A percentile compares a stretch with the other conserved stretches of the same genome.
Evolutionary conservation across 2,329 filamentous ascomycete genomes (phyloP).

Genomic region (Didymella arachidicola): DNA sequence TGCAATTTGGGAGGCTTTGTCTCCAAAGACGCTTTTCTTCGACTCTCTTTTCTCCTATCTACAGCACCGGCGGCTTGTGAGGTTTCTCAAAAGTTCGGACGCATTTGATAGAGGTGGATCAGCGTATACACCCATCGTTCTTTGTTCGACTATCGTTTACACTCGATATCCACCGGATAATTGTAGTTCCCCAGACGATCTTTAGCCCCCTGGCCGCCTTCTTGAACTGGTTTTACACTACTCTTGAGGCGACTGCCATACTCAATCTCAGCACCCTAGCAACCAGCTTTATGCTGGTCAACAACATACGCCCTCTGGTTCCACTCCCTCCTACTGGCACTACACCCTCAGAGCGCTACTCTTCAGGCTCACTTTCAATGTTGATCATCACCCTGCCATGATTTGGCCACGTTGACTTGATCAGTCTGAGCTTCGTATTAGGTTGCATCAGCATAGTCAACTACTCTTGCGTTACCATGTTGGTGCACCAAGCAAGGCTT

Average conservation of each 20-base stretch:
- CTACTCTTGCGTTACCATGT: neutral
- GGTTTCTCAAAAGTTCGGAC: conserved; percentile 20
- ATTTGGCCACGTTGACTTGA: conserved; percentile 6
- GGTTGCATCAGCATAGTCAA: neutral
- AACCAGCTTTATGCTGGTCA: conserved; percentile 6
- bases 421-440: conserved; percentile 12
- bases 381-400: conserved; percentile 16
- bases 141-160: conserved; percentile 20
- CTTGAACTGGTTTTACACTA: neutral
- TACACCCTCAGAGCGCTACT: conserved; percentile 13
- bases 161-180: conserved; percentile 17
- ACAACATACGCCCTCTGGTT: conserved; percentile 10
- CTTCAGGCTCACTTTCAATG: conserved; percentile 6
- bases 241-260: neutral
- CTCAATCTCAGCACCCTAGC: conserved; percentile 2
- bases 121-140: conserved; percentile 6
- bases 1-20: neutral
- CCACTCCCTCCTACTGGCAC: conserved; percentile 19
- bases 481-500: neutral
- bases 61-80: conserved; percentile 17
- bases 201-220: neutral
- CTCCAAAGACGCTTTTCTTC: conserved; percentile 1
- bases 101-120: conserved; percentile 13
- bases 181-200: conserved; percentile 13
- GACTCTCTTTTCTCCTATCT: conserved; percentile 11